A percentile compares a stretch with the other conserved stretches of the same genome.
These are phyloP conservation scores for Pyrus communis DNA, from an alignment of 306 rosid species.

Conservation along the genomic window DNA sequence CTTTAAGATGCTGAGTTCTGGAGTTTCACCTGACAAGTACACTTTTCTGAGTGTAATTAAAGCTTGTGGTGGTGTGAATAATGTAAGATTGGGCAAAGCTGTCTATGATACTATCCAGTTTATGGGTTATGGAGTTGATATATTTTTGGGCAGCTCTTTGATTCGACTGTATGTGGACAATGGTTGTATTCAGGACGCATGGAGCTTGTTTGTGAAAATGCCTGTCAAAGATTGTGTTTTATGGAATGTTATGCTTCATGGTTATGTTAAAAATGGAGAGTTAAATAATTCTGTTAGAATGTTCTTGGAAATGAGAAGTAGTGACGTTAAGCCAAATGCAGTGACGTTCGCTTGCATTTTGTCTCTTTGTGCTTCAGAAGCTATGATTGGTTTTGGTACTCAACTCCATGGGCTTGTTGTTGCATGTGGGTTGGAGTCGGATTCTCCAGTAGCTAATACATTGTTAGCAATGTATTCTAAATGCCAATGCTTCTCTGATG, in stretches of 20 bases:
- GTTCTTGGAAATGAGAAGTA: conserved; percentile 47
- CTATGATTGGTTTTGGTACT: conserved; percentile 41
- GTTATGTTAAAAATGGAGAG: conserved; percentile 57
- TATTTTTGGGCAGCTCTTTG: conserved; percentile 65
- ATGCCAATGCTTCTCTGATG: conserved; percentile 6
- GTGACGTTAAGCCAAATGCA: conserved; percentile 32
- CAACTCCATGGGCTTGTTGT: conserved; percentile 67
- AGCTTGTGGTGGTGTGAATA: conserved; percentile 64
- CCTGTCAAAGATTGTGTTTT: conserved; percentile 47
- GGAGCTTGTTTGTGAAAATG: conserved; percentile 54
- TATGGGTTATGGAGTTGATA: conserved; percentile 53
- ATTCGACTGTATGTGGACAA: conserved; percentile 58
- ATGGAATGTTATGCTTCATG: conserved; percentile 83
- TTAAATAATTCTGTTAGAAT: conserved; percentile 28
- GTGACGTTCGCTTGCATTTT: conserved; percentile 54
- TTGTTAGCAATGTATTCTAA: conserved; percentile 21
- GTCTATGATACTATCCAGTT: conserved; percentile 35
- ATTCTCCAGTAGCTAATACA: conserved; percentile 18
- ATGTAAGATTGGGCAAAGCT: conserved; percentile 42
- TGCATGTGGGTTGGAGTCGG: conserved; percentile 37
- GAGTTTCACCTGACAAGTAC: conserved; percentile 69
- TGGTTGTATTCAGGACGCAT: conserved; percentile 52
- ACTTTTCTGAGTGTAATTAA: conserved; percentile 80
- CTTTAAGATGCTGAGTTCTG: conserved; percentile 68
- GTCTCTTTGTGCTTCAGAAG: conserved; percentile 53